phyloP scores from a whole-genome alignment of 2,329 filamentous ascomycete species.

The Pestalotiopsis sp. region DNA sequence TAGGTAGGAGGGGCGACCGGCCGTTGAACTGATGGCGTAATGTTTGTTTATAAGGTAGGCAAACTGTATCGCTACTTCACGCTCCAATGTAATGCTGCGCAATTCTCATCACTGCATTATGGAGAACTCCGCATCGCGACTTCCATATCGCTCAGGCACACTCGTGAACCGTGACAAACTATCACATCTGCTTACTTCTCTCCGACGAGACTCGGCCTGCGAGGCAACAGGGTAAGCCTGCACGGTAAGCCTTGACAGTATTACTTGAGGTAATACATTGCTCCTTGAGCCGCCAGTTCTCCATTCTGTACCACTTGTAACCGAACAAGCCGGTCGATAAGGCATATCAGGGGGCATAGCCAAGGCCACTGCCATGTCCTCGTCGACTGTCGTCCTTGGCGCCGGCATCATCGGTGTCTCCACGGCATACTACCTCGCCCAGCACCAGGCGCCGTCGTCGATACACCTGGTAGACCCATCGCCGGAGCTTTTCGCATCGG shows the following conservation, averaged over 20 bases:
- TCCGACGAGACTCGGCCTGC: background rate
- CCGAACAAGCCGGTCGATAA: background rate
- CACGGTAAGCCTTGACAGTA: background rate
- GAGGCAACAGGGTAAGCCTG: background rate
- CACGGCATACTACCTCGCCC: conserved; percentile 72
- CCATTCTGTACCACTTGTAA: background rate
- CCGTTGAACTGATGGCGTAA: background rate
- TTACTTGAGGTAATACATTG: background rate
- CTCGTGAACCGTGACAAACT: background rate
- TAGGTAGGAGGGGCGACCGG: conserved; percentile 10
- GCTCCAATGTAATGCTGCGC: background rate
- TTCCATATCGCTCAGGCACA: no score
- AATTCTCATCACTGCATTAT: no score
- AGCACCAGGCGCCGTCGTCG: conserved; percentile 41
- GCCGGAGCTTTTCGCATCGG: conserved; percentile 67
- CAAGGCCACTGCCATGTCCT: background rate
- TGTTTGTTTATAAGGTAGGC: background rate
- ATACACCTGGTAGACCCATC: conserved; percentile 52
- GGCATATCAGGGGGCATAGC: background rate
- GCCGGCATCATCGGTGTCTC: conserved; percentile 71
- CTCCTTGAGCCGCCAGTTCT: background rate
- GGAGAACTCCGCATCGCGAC: no score
- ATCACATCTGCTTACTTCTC: background rate
- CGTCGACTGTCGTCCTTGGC: conserved; percentile 67
- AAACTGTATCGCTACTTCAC: background rate